These are phyloP conservation scores for Paramarasmius palmivorus DNA, from an alignment of 1,284 basidiomycete genomes.

Conservation along the genomic window DNA sequence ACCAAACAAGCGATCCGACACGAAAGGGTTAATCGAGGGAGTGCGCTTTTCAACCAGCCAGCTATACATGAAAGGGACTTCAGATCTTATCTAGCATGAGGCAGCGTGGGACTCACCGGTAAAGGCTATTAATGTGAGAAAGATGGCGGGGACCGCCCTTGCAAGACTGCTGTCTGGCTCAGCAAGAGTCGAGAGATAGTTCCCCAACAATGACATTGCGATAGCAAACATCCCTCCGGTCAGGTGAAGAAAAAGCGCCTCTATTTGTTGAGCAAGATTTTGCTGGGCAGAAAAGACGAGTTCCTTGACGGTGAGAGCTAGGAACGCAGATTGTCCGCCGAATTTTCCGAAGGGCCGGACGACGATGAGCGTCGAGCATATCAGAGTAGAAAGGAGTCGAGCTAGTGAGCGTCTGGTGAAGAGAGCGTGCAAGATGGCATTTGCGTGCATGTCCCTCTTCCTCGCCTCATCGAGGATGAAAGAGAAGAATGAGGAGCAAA, in stretches of 20 bases:
- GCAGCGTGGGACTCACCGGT: slow-evolving; percentile 39
- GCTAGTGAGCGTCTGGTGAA: slow-evolving; percentile 36
- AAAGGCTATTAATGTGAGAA: slow-evolving; percentile 42
- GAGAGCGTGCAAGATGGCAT: slow-evolving; percentile 19
- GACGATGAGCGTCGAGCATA: slow-evolving; percentile 42
- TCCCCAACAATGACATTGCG: slow-evolving; percentile 42
- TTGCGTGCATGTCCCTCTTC: too few relatives aligned
- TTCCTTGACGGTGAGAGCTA: slow-evolving; percentile 47
- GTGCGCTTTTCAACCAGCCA: slow-evolving; percentile 45
- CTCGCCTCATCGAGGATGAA: too few relatives aligned
- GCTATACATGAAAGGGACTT: slow-evolving; percentile 27
- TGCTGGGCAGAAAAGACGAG: slow-evolving; percentile 49
- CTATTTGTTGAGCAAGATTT: slow-evolving; percentile 49
- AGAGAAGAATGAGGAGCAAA: too few relatives aligned
- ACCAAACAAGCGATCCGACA: slow-evolving; percentile 49
- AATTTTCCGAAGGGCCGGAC: slow-evolving; percentile 40
- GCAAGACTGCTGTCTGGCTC: slow-evolving; percentile 28
- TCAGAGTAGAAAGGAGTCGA: slow-evolving; percentile 43
- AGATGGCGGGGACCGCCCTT: slow-evolving; percentile 39
- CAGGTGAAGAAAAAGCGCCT: slow-evolving; percentile 44
- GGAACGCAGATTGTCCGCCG: slow-evolving; percentile 43
- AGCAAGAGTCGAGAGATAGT: slow-evolving; percentile 33
- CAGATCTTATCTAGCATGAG: too few relatives aligned
- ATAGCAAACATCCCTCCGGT: slow-evolving; percentile 43
- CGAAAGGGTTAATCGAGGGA: slow-evolving; percentile 45